phyloP scores from a whole-genome alignment of 2,329 filamentous ascomycete genomes.

The Rhynchosporium agropyri region DNA sequence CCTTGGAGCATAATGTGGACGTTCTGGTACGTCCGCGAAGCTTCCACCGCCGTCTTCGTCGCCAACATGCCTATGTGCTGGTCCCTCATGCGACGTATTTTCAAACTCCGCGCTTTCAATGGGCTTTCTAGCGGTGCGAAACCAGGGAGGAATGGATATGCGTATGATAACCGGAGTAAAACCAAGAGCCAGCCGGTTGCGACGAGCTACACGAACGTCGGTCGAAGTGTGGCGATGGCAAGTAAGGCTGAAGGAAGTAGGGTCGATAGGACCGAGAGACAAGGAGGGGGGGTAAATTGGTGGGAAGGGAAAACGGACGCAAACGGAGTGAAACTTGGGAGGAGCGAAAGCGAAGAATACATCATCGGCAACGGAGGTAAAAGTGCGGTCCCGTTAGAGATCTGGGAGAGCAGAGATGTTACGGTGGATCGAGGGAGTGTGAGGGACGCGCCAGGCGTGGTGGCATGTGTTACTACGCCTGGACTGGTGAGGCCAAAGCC shows the following conservation, averaged over 20 bases:
- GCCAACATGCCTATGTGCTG: constrained; percentile 57
- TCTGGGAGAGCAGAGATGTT: constrained; percentile 34
- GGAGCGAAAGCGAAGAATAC: constrained; percentile 34
- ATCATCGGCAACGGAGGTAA: constrained; percentile 23
- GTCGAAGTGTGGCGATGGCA: not conserved
- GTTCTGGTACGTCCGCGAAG: constrained; percentile 58
- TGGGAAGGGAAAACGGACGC: constrained; percentile 27
- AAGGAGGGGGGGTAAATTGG: constrained; percentile 20
- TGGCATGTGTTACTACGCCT: not conserved
- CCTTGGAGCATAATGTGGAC: constrained; percentile 43
- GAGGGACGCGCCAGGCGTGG: not conserved
- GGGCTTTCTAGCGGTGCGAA: constrained; percentile 21
- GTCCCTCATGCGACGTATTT: constrained; percentile 51
- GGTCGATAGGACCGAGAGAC: not conserved
- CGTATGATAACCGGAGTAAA: too few relatives aligned
- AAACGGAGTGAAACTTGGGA: constrained; percentile 14
- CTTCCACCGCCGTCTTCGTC: constrained; percentile 54
- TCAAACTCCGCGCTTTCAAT: constrained; percentile 40
- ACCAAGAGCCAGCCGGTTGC: constrained; percentile 17
- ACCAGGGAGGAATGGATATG: not conserved
- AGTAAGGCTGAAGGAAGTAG: constrained; percentile 10
- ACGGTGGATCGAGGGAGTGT: constrained; percentile 31
- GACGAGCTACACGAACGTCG: constrained; percentile 16
- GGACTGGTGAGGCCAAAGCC: not conserved
- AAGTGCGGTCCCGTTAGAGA: constrained; percentile 30